Base-by-base conservation (phyloP, 805 yeast species). In the Alloascoidea hylecoeti region DNA sequence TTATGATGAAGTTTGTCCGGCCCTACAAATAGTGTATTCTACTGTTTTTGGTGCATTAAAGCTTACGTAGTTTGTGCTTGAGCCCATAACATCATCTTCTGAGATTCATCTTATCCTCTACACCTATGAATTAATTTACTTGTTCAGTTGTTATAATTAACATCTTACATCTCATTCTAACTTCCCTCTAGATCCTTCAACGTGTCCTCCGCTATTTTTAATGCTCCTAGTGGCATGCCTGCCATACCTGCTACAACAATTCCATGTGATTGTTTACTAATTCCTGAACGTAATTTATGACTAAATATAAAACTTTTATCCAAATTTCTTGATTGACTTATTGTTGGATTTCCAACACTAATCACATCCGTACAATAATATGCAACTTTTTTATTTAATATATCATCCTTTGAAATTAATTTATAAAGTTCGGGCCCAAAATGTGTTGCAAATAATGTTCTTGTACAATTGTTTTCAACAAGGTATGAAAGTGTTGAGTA, bases 371-470 rank as follows among this genome's bases (percentile, higher is more conserved):
- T 44, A n/a, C 44, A 46, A 14, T 46, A 27, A 23, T 53, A 54
- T 3, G 51, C 43, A 9, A 57, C 49, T 6, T 50, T 49, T 14
- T 48, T 49, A 41, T 45, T 51, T 35, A 39, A 41, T 4, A 47
- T 44, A n/a, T 52, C 53, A 34, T 56, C 52, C 2, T 34, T 38
- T 1, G 43, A 39, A 17, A 73, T 53, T 3, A 78, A 49, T 0
- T 50, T 43, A n/a, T 65, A 50, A 4, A 75, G 42, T 40, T 75
- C 81, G 0, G 57, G 51, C 0, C 79, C 84, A 56, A 76, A 86
- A 61, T 86, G 96, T 0, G 96, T 86, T 1, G 96, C 95, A 63
- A 86, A 86, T n/a, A 86, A 58, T 0, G 88, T 66, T 17, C 89
- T 65, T 47, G 92, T 78, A 46, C 69, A 63, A 45, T 77, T 81